phyloP scores from a whole-genome alignment of 805 yeast genomes.

The Metschnikowia kofuensis region DNA sequence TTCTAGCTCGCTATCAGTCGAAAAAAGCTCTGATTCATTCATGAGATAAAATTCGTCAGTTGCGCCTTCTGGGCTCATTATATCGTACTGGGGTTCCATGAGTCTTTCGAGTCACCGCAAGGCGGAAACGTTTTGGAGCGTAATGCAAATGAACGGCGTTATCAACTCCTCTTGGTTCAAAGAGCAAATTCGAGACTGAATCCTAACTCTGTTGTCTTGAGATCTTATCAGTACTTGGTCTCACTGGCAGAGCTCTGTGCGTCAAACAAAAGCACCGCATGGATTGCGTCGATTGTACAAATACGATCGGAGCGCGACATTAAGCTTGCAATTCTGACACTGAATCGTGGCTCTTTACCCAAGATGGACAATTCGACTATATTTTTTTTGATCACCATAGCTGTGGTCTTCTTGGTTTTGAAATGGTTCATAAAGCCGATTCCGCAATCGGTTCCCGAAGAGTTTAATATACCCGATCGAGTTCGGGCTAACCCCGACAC shows the following conservation, averaged over 20 bases:
- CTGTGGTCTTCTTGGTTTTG: slow-evolving; percentile 55
- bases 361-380: slow-evolving; percentile 55
- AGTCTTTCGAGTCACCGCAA: too few species aligned
- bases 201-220: too few species aligned
- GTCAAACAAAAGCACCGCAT: too few species aligned
- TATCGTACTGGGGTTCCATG: neutral
- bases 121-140: too few species aligned
- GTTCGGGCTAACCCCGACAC: neutral
- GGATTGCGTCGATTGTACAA: too few species aligned
- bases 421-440: slow-evolving; percentile 67
- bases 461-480: slow-evolving; percentile 18
- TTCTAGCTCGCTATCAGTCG: slow-evolving; percentile 11
- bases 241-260: too few species aligned
- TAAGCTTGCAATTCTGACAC: neutral
- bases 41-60: neutral
- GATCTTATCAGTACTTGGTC: too few species aligned
- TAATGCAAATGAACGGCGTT: too few species aligned
- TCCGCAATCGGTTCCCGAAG: slow-evolving; percentile 33
- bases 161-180: too few species aligned
- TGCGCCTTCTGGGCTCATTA: neutral
- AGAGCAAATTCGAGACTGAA: too few species aligned
- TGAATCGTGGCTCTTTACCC: neutral
- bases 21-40: slow-evolving; percentile 9
- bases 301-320: too few species aligned
- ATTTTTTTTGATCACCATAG: slow-evolving; percentile 46